Base-by-base conservation (phyloP, 2,329 filamentous ascomycete genomes). In the Aspergillus tanneri region DNA sequence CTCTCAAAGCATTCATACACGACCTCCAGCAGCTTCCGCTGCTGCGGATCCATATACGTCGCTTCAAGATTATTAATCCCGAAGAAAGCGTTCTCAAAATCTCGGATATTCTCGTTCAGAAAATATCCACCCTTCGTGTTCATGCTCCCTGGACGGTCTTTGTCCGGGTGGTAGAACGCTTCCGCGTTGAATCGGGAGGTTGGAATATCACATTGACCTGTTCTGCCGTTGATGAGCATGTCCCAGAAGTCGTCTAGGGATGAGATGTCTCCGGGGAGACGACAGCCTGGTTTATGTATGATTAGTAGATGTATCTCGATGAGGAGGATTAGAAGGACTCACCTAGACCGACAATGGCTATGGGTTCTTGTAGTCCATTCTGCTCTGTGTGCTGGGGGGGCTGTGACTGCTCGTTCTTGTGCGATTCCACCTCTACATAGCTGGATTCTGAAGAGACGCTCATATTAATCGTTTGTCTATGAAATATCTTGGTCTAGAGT, bases 21-120 rank as follows among this genome's bases (percentile, higher is more conserved):
- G 2, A 59, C 53, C 41, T 65, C 59, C 1, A 67, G 55, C 2
- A 65, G 16, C n/a, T 56, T 54, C 5, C 62, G 51, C 37, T 64
- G 62, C 32, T 59, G 53, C 0, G 63, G 61, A 44, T 65, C 63
- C 50, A 63, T 54, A 12, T 24, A 45, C 9, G 42, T 45, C 4
- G 59, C 60, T 30, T 65, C 62, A 1, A 50, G 21, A 4, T 36
- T 21, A n/a, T 14, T 42, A 23, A 49, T 45, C 6, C 42, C 41
- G 25, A 65, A 65, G 37, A 64, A 58, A 3, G n/a, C 12, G 19
- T 30, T 35, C 22, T 66, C 62, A n/a, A 65, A 63, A 3, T 39
- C 25, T 2, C 42, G 27, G 11, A 47, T 24, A 11, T 51, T 46
- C 5, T 48, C 34, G n/a, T 55, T 14, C 3, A 49, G 21, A n/a